phyloP scores from a whole-genome alignment of 1,139 yeast species.

The Candida albicans region DNA sequence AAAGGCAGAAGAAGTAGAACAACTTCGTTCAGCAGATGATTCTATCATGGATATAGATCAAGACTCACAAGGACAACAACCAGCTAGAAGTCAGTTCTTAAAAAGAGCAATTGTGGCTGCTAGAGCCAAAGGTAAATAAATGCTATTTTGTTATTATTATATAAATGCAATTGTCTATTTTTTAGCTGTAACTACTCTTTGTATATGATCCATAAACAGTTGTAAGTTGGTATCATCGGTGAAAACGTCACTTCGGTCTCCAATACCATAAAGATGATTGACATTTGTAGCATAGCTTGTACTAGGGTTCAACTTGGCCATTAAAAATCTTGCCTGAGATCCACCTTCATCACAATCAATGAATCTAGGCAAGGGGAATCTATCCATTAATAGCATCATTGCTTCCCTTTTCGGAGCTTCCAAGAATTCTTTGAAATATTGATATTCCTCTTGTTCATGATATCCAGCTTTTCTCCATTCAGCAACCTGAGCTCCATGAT shows the following conservation, averaged over 20 bases:
- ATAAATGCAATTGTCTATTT: slow-evolving; percentile 5
- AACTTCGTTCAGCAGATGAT: slow-evolving; percentile 16
- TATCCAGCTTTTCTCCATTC: slow-evolving; percentile 96
- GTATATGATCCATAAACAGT: slow-evolving; percentile 62
- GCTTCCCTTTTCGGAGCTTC: slow-evolving; percentile 93
- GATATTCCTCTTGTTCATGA: slow-evolving; percentile 88
- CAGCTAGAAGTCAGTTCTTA: slow-evolving; percentile 24
- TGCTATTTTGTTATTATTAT: not conserved
- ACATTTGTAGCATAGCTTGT: slow-evolving; percentile 53
- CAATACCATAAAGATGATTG: slow-evolving; percentile 33
- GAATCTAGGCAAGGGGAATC: slow-evolving; percentile 94
- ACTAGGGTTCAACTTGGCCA: slow-evolving; percentile 75
- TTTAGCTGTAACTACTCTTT: slow-evolving; percentile 29
- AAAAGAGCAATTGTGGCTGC: slow-evolving; percentile 31
- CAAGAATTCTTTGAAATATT: slow-evolving; percentile 78
- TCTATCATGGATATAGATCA: slow-evolving; percentile 12
- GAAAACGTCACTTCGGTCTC: slow-evolving; percentile 42
- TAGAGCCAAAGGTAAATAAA: slow-evolving; percentile 17
- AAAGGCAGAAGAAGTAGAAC: slow-evolving; percentile 16
- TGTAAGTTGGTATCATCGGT: slow-evolving; percentile 75
- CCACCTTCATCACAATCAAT: slow-evolving; percentile 98
- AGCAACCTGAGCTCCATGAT: slow-evolving; percentile 93
- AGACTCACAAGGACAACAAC: slow-evolving; percentile 5
- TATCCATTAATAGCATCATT: slow-evolving; percentile 81
- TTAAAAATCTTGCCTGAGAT: slow-evolving; percentile 81